Conservation (phyloP, 495 filamentous ascomycete species). For the Lentithecium fluviatile region DNA sequence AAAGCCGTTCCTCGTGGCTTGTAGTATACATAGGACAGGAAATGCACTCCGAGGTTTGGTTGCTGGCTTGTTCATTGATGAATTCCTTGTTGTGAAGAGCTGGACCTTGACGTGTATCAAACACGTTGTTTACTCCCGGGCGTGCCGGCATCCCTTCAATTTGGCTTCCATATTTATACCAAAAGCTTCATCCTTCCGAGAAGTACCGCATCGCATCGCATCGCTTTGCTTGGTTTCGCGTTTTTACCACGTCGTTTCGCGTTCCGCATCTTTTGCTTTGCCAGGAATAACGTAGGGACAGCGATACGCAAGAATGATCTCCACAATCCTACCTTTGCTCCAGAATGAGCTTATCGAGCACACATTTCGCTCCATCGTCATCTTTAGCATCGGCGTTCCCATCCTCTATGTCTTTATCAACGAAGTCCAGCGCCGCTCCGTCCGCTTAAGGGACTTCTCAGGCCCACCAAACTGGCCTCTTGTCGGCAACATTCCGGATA, state of each 20-base stretch:
- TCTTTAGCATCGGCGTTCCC: slow-evolving; percentile 18
- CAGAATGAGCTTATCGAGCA: slow-evolving; percentile 7
- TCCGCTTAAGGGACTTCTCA: slow-evolving; percentile 41
- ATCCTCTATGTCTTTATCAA: slow-evolving; percentile 23
- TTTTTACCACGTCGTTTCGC: no score
- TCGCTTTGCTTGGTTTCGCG: not conserved
- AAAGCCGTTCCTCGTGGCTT: no score
- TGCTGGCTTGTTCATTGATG: no score
- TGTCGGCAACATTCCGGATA: slow-evolving; percentile 63
- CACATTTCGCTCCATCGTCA: slow-evolving; percentile 8
- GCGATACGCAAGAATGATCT: slow-evolving; percentile 10
- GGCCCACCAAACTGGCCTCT: slow-evolving; percentile 59
- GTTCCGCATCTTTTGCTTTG: not conserved
- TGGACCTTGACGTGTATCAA: no score
- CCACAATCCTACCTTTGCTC: slow-evolving; percentile 22
- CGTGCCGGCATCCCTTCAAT: no score
- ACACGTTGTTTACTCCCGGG: no score
- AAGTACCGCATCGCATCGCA: not conserved
- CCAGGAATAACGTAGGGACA: not conserved
- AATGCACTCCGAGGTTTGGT: no score
- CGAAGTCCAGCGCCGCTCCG: slow-evolving; percentile 16
- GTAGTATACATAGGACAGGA: no score
- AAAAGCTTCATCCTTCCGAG: no score
- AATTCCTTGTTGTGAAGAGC: no score
- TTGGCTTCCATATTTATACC: no score